Evolutionary conservation across 768 basidiomycete genomes (phyloP), one percentile per base, ranked within the genome.

Genomic region (Crepidotus variabilis): DNA sequence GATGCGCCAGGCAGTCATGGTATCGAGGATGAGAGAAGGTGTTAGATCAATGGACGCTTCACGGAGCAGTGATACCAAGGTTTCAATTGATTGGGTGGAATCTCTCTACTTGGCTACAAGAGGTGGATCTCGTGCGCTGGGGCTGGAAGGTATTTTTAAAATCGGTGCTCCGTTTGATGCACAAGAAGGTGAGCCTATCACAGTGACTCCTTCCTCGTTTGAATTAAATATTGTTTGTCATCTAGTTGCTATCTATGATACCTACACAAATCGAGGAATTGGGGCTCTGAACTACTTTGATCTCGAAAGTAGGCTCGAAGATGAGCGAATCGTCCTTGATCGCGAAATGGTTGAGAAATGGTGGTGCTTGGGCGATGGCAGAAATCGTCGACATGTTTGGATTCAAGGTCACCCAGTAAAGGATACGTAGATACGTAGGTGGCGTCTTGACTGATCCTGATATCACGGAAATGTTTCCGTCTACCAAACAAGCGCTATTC

Each of bases 341-440:
- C 64, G 74, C 45, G 87, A 87, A 51, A 73, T 82, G 71, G 61
- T 94, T 21, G 94, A 95, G 69, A 91, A 88, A 65, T 94, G 94
- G 94, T 95, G 92, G 91, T 90, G 90, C 62, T 66, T 88, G 43
- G 93, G 93, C 0, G 86, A 90, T 64, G 64, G 64, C 4, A 76
- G 79, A 51, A 94, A 94, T 70, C 79, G 90, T 18, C 63, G 56
- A 1, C 75, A 71, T 2, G 77, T 93, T 69, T 96, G 91, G 89
- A 78, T 94, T 2, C 90, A 92, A 69, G 92, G 92, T 13, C 16
- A 28, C 20, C 34, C 24, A 28, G 55, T 56, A 34, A 50, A 46
- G 24, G 35, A 50, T 16, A 1, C 20, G 3, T 56, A 46, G 36
- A 46, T 23, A 1, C 18, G 16, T 13, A 20, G 35, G 2, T 8